phyloP scores from a whole-genome alignment of 257 asterid genomes.

The Echites panduratus region DNA sequence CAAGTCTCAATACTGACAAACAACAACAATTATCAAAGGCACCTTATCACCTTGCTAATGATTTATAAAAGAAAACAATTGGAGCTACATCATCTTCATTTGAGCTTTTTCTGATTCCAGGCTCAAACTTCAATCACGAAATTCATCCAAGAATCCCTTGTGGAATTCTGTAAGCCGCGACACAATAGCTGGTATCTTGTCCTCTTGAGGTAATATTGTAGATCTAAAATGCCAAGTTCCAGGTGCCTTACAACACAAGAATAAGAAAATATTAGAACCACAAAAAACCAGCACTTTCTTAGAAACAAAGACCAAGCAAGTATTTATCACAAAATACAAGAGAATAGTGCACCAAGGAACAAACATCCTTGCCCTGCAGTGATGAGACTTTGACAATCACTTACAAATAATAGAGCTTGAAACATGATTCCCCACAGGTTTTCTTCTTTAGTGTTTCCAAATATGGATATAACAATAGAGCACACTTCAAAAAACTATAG shows the following conservation, averaged over 20 bases:
- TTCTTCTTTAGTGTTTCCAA: no score
- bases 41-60: neutral
- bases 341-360: neutral
- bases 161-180: constrained; percentile 77
- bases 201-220: constrained; percentile 93
- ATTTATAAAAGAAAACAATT: neutral
- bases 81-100: constrained; percentile 3
- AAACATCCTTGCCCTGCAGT: neutral
- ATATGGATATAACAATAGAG: no score
- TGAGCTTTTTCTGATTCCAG: constrained; percentile 1
- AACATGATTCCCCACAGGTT: no score
- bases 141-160: constrained; percentile 68
- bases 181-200: constrained; percentile 69
- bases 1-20: neutral
- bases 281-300: neutral
- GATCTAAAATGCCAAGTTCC: constrained; percentile 98
- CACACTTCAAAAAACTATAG: neutral
- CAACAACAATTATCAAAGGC: neutral
- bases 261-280: neutral
- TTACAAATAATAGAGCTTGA: neutral
- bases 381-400: no score
- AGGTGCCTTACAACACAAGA: constrained; percentile 32
- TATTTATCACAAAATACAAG: neutral
- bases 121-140: constrained; percentile 42
- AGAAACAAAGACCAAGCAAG: neutral